These are phyloP conservation scores for Fusarium nygamai DNA, from an alignment of 2,329 filamentous ascomycete genomes.

Conservation along the genomic window DNA sequence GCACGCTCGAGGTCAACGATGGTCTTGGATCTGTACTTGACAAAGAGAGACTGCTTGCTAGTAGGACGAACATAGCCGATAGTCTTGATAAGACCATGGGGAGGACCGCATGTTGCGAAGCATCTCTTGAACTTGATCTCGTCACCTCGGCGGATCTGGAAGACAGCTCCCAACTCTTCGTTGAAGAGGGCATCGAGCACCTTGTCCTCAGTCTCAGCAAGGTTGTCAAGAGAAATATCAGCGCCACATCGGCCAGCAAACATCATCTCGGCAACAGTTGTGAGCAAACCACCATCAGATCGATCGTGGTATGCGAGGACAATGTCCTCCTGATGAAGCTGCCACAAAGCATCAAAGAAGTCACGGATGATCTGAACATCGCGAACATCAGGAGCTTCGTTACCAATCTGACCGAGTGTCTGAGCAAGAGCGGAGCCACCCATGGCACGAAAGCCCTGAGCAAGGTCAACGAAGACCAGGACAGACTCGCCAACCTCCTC, in stretches of 20 bases:
- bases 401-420: constrained; percentile 84
- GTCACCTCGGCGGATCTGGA: constrained; percentile 89
- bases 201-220: constrained; percentile 69
- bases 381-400: constrained; percentile 86
- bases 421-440: constrained; percentile 94
- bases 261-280: constrained; percentile 95
- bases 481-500: constrained; percentile 91
- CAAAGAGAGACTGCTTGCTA: constrained; percentile 78
- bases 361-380: constrained; percentile 84
- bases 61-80: constrained; percentile 79
- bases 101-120: constrained; percentile 90
- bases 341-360: constrained; percentile 86
- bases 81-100: constrained; percentile 81
- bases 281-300: constrained; percentile 91
- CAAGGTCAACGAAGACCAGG: constrained; percentile 91
- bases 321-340: constrained; percentile 66
- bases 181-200: constrained; percentile 88
- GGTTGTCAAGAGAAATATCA: constrained; percentile 82
- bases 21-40: constrained; percentile 75
- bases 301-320: constrained; percentile 96
- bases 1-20: constrained; percentile 76
- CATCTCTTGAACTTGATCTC: constrained; percentile 88
- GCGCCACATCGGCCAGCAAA: constrained; percentile 93
- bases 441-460: constrained; percentile 80
- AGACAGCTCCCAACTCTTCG: constrained; percentile 94